A percentile compares a stretch with the other conserved stretches of the same genome.
Conservation (phyloP, 2,329 filamentous ascomycete species). For the Cladosporium sphaerospermum region DNA sequence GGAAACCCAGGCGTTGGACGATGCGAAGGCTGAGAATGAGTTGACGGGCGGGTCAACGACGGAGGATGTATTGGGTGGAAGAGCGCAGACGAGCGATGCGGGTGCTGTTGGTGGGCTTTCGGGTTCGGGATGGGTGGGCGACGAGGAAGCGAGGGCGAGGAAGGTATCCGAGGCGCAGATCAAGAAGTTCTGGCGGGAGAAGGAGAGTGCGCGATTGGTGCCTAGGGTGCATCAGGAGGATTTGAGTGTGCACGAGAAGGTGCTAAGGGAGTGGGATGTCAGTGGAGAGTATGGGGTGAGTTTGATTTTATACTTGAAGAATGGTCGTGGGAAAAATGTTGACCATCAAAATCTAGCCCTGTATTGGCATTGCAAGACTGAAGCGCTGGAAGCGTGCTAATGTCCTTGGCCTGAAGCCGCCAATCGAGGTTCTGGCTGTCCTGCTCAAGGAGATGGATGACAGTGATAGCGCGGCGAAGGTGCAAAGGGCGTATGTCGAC, state of each 20-base stretch:
- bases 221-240: slow-evolving; percentile 71
- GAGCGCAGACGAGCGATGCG: slow-evolving; percentile 22
- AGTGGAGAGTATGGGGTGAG: slow-evolving; percentile 86
- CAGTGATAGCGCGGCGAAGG: slow-evolving; percentile 41
- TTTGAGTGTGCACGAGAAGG: slow-evolving; percentile 70
- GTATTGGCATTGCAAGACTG: slow-evolving; percentile 72
- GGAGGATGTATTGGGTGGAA: slow-evolving; percentile 27
- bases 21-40: slow-evolving; percentile 16
- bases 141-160: slow-evolving; percentile 53
- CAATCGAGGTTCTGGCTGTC: slow-evolving; percentile 83
- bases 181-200: slow-evolving; percentile 66
- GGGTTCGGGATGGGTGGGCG: slow-evolving; percentile 28
- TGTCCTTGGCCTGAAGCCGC: slow-evolving; percentile 73
- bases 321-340: slow-evolving; percentile 6
- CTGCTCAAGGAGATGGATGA: slow-evolving; percentile 62
- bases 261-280: slow-evolving; percentile 86
- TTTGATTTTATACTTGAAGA: slow-evolving; percentile 21
- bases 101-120: slow-evolving; percentile 44
- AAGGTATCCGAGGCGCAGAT: slow-evolving; percentile 64
- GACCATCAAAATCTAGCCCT: slow-evolving; percentile 55
- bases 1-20: slow-evolving; percentile 9
- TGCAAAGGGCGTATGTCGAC: slow-evolving; percentile 70
- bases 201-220: slow-evolving; percentile 63
- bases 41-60: slow-evolving; percentile 19
- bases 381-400: slow-evolving; percentile 87